Base-by-base conservation (phyloP, 2,329 filamentous ascomycete species). In the Sporothrix sp. region DNA sequence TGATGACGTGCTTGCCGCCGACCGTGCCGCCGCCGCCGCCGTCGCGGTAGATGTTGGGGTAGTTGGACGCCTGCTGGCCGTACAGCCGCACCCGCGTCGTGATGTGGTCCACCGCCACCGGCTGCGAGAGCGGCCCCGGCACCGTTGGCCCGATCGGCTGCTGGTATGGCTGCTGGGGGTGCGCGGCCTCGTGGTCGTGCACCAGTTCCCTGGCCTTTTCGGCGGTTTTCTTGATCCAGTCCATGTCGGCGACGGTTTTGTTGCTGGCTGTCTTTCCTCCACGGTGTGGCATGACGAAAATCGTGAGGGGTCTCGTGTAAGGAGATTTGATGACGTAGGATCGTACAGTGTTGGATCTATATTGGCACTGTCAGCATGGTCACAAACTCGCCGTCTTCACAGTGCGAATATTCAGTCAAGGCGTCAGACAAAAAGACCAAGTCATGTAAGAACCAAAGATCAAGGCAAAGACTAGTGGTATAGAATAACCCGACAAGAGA, bases 1-100 rank as follows among this genome's bases (percentile, higher is more conserved):
- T 56, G 47, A 56, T 54, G 20, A 57, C 35, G 11, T 55, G 23
- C 39, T 49, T 51, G 2, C 56, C 56, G 45, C 33, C 33, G 2
- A 57, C 52, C 1, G 51, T 52, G 40, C 56, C 56, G 39, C 56
- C 56, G 25, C 56, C 56, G 21, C 56, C 56, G 25, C 56, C 56
- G 48, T 57, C 56, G 27, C 56, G 56, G 50, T 43, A 57, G 14
- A 54, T 48, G 48, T 57, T 47, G 30, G 56, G 56, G 9, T 51
- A 48, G 40, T 56, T 57, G 38, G 56, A 57, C 40, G 38, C 20
- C 48, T 57, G 56, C 39, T 5, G 52, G 5, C 54, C 48, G 13
- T 53, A 52, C 28, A 23, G 3, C 1, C 50, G 52, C 5, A 54
- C 39, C 35, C 48, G 50, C 4, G 49, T 14, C 20, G 50, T 36